phyloP scores from a whole-genome alignment of 2,329 filamentous ascomycete genomes.

The Xylaria polymorpha region DNA sequence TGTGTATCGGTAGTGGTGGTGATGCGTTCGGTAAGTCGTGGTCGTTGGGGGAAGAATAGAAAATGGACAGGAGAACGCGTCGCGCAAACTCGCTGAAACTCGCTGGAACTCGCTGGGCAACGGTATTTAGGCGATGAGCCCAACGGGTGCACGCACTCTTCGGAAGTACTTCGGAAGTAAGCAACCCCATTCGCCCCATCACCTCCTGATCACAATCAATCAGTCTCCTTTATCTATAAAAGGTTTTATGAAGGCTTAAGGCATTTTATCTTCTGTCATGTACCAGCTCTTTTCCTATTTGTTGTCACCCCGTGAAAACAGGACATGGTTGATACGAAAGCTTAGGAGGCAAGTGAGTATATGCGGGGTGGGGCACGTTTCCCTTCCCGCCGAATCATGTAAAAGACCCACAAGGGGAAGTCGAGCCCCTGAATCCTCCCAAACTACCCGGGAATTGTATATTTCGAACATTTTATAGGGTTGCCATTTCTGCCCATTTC shows the following conservation, averaged over 20 bases:
- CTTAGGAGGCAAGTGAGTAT: not conserved
- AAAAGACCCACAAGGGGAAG: not conserved
- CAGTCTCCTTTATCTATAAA: not conserved
- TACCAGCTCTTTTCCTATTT: not conserved
- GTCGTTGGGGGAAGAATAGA: not conserved
- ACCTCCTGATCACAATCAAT: not conserved
- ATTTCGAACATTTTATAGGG: no score
- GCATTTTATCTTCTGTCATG: not conserved
- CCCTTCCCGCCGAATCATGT: not conserved
- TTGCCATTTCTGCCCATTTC: no score
- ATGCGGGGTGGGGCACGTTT: not conserved
- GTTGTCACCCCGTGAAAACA: not conserved
- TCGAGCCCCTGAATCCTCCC: not conserved
- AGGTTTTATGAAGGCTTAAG: not conserved
- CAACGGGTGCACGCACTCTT: conserved; percentile 2
- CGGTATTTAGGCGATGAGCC: conserved; percentile 4
- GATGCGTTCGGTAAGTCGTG: conserved; percentile 1
- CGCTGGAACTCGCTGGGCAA: not conserved
- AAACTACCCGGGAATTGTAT: no score
- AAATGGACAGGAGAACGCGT: conserved; percentile 8
- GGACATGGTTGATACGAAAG: not conserved
- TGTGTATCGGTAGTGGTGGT: conserved; percentile 6
- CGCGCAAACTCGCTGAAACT: no score
- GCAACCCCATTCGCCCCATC: not conserved
- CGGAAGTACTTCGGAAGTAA: conserved; percentile 5